These are phyloP conservation scores for Plenodomus biglobosus DNA, from an alignment of 2,329 filamentous ascomycete genomes.

Conservation along the genomic window DNA sequence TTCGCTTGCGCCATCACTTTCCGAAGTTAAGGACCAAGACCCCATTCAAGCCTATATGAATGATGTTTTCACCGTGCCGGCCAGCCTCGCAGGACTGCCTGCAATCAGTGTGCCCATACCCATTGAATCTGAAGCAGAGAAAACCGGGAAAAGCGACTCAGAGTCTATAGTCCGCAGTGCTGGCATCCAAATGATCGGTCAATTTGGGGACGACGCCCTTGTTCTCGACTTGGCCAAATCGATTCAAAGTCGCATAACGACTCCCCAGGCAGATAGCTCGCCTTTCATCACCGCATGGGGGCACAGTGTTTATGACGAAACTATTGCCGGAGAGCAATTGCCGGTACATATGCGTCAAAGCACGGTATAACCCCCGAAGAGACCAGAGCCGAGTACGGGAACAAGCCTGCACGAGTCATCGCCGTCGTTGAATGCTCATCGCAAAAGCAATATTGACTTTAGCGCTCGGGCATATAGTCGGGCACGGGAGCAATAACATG, in stretches of 20 bases:
- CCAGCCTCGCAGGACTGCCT: conserved; percentile 87
- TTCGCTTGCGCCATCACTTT: conserved; percentile 67
- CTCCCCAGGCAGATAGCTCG: conserved; percentile 3
- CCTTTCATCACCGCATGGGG: conserved; percentile 19
- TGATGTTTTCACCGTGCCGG: conserved; percentile 93
- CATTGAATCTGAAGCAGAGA: conserved; percentile 31
- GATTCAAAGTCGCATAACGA: conserved; percentile 12
- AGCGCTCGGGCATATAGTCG: not conserved
- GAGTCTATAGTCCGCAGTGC: conserved; percentile 41
- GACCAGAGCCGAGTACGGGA: not conserved
- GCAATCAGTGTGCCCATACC: conserved; percentile 78
- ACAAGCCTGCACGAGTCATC: not conserved
- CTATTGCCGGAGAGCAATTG: not conserved
- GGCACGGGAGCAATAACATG: not conserved
- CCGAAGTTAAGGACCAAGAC: conserved; percentile 57
- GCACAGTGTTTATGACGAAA: not conserved
- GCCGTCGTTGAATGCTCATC: not conserved
- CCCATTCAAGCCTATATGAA: conserved; percentile 82
- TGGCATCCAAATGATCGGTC: conserved; percentile 77
- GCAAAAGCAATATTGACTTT: not conserved
- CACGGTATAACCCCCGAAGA: not conserved
- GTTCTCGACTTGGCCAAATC: conserved; percentile 60
- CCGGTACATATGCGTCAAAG: not conserved
- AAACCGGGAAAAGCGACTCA: conserved; percentile 28
- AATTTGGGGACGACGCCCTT: conserved; percentile 73